Evolutionary conservation across 371 early-diverging fungal species (phyloP).

Genomic region (Mortierella sp.): DNA sequence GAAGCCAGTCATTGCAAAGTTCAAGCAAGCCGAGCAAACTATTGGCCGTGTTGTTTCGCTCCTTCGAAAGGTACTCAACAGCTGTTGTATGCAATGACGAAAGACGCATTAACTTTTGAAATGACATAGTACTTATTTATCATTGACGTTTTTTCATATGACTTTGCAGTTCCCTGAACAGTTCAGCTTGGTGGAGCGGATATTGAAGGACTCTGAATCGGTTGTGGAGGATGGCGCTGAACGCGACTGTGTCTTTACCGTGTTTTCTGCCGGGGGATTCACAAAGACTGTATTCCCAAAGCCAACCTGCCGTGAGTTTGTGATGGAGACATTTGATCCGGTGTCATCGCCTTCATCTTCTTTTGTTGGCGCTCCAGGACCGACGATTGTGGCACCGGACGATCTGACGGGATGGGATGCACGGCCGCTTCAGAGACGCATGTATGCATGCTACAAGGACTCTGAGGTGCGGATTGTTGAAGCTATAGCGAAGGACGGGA

Average conservation of each 20-base stretch:
- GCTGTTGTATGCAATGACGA: not conserved
- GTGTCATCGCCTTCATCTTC: slow-evolving; percentile 5
- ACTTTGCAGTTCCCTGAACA: slow-evolving; percentile 74
- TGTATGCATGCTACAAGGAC: slow-evolving; percentile 53
- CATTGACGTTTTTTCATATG: not conserved
- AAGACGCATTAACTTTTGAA: not conserved
- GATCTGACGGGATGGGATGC: slow-evolving; percentile 46
- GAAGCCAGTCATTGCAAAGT: slow-evolving; percentile 60
- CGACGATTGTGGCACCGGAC: slow-evolving; percentile 23
- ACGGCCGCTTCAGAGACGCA: slow-evolving; percentile 43
- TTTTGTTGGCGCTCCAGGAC: not conserved
- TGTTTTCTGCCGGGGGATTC: slow-evolving; percentile 62
- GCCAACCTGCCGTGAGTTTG: slow-evolving; percentile 66
- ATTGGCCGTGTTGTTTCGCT: slow-evolving; percentile 73
- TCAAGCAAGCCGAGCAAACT: slow-evolving; percentile 69
- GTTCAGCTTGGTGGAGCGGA: slow-evolving; percentile 69
- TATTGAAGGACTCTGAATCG: slow-evolving; percentile 63
- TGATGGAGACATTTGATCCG: slow-evolving; percentile 60
- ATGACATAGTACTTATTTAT: not conserved
- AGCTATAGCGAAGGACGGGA: slow-evolving; percentile 52
- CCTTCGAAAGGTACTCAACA: slow-evolving; percentile 64
- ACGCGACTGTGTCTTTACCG: slow-evolving; percentile 71
- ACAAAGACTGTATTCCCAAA: slow-evolving; percentile 47
- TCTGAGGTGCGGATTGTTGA: slow-evolving; percentile 49
- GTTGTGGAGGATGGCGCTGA: slow-evolving; percentile 70